Conservation (phyloP, 495 filamentous ascomycete genomes). For the Hapsidospora chrysogenum region DNA sequence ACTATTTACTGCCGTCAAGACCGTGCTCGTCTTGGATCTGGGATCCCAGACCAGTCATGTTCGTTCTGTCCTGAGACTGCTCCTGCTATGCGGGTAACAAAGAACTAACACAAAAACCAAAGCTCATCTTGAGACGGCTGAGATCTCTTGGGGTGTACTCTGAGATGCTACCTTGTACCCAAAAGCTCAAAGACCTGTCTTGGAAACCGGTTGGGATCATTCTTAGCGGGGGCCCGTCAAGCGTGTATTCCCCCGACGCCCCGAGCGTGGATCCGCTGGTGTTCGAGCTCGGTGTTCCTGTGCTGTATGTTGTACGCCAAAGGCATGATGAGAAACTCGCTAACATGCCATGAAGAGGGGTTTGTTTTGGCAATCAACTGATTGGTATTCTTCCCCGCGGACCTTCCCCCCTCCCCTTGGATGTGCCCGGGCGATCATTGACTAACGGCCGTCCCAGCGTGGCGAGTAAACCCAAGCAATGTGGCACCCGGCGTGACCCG, state of each 20-base stretch:
- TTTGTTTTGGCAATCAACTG: constrained; percentile 55
- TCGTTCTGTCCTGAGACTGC: no score
- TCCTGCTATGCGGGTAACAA: constrained; percentile 24
- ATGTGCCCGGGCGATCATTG: no score
- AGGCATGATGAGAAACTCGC: neutral
- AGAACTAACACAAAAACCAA: no score
- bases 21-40: neutral
- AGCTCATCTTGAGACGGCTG: constrained; percentile 59
- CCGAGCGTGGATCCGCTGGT: constrained; percentile 51
- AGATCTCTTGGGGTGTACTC: constrained; percentile 71
- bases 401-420: no score
- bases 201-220: constrained; percentile 76
- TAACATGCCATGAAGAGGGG: constrained; percentile 33
- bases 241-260: constrained; percentile 1
- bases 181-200: constrained; percentile 58
- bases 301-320: constrained; percentile 46
- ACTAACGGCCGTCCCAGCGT: no score
- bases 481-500: neutral
- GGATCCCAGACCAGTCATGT: neutral
- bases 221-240: constrained; percentile 50
- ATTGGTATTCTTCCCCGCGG: constrained; percentile 55
- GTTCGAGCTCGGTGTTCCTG: constrained; percentile 61
- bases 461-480: neutral
- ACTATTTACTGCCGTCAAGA: no score
- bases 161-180: constrained; percentile 88